Evolutionary conservation across 2,329 filamentous ascomycete genomes (phyloP), one percentile per base, ranked within the genome.

Genomic region (Aspergillus brunneoviolaceus): DNA sequence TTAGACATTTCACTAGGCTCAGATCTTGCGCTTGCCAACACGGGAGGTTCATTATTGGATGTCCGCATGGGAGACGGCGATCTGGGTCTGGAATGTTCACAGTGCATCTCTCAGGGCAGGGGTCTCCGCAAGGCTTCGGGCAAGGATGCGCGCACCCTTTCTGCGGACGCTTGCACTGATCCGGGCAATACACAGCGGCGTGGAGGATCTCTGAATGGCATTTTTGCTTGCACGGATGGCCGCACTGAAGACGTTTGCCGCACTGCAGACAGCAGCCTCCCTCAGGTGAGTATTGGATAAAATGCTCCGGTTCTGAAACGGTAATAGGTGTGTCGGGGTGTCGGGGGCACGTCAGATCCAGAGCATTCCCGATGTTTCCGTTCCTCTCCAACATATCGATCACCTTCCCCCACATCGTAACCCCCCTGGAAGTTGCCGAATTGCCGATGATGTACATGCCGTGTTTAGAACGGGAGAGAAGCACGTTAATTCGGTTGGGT

Each of bases 391-490:
- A 73, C 23, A 87, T 83, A 0, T 74, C 60, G 9, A 87, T 71
- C 0, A 91, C 85, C 0, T 84, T 66, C 0, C 72, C 67, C 89
- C 89, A 92, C 87, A 91, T 91, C 0, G 73, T 69, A 0, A 90
- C 79, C 21, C 79, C 72, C 0, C 68, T 68, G 31, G 82, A 87
- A 0, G 87, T 91, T 0, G 82, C 71, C 0, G 85, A 69, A 66
- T 91, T 88, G 1, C 89, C 88, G 35, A 92, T 85, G 19, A 92
- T 77, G 67, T 88, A 89, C 82, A 92, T 86, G 0, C 89, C 88
- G 64, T 91, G 84, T 64, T 86, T 78, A 0, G 89, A 88, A 5
- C 89, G 83, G 45, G 83, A 87, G 0, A 91, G 76, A 0, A 90
- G 77, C 0, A 91, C 87, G 59, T 91, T 90, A 72, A 91, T 86